Conservation (phyloP, 139 green algal genomes). For the Coccomyxa sp. region DNA sequence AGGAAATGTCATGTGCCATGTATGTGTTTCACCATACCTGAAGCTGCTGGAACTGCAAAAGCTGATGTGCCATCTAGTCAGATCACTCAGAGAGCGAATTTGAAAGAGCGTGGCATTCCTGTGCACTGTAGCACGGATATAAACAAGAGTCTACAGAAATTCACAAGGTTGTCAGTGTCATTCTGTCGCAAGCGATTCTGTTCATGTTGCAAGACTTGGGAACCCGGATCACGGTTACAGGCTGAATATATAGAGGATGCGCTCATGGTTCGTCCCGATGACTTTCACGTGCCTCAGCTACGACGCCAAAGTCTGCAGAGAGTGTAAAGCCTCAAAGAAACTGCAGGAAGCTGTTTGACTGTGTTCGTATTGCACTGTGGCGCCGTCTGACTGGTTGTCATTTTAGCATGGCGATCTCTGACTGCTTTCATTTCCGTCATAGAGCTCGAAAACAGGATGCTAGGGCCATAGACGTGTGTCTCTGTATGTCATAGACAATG, state of each 20-base stretch:
- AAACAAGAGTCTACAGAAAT: not conserved
- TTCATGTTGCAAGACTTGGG: not conserved
- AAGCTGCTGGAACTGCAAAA: slow-evolving; percentile 16
- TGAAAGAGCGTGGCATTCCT: not conserved
- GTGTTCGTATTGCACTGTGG: too few species aligned
- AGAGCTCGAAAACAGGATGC: not conserved
- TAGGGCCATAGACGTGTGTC: not conserved
- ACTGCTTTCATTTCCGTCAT: not conserved
- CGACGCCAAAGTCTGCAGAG: not conserved
- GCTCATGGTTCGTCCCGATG: not conserved
- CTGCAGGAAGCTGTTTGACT: too few species aligned
- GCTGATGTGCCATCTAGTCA: not conserved
- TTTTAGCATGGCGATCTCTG: not conserved
- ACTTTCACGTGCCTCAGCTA: not conserved
- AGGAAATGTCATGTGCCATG: not conserved
- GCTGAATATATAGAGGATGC: not conserved
- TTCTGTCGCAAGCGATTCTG: not conserved
- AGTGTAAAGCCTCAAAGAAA: slow-evolving; percentile 2
- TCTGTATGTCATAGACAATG: not conserved
- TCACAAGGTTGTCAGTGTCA: not conserved
- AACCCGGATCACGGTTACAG: too few species aligned
- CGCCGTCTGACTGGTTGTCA: not conserved
- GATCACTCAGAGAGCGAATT: not conserved
- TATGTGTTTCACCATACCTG: too few species aligned
- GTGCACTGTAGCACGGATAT: not conserved